Conservation (phyloP, 2,329 filamentous ascomycete species). For the Lizonia empirigonia region DNA sequence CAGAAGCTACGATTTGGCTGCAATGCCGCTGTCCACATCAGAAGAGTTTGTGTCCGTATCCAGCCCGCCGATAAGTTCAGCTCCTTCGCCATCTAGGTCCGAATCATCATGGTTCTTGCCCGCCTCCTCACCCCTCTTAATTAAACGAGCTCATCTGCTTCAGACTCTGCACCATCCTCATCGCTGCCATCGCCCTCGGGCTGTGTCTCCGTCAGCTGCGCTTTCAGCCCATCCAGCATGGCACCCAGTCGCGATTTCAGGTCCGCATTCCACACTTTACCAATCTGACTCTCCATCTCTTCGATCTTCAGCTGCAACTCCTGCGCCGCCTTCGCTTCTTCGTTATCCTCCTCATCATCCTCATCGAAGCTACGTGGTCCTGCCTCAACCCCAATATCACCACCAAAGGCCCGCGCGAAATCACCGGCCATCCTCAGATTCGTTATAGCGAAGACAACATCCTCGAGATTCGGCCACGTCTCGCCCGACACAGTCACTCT, state of each 20-base stretch:
- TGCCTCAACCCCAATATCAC: constrained; percentile 43
- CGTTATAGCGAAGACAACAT: constrained; percentile 65
- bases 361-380: constrained; percentile 51
- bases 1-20: not conserved
- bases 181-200: not conserved
- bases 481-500: constrained; percentile 29
- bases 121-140: not conserved
- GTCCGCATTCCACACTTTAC: constrained; percentile 42
- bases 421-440: constrained; percentile 58
- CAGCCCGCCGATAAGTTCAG: not conserved
- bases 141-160: not conserved
- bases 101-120: not conserved
- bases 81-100: not conserved
- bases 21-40: not conserved
- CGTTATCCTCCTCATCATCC: constrained; percentile 31
- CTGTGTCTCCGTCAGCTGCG: constrained; percentile 34
- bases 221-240: constrained; percentile 40
- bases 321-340: constrained; percentile 31
- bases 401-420: constrained; percentile 58
- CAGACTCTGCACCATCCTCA: not conserved
- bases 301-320: constrained; percentile 44
- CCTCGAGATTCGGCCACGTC: constrained; percentile 54
- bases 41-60: not conserved
- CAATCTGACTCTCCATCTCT: constrained; percentile 45
- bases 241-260: constrained; percentile 38